These are phyloP conservation scores for Aspergillus carlsbadensis DNA, from an alignment of 495 filamentous ascomycete species.

Conservation along the genomic window DNA sequence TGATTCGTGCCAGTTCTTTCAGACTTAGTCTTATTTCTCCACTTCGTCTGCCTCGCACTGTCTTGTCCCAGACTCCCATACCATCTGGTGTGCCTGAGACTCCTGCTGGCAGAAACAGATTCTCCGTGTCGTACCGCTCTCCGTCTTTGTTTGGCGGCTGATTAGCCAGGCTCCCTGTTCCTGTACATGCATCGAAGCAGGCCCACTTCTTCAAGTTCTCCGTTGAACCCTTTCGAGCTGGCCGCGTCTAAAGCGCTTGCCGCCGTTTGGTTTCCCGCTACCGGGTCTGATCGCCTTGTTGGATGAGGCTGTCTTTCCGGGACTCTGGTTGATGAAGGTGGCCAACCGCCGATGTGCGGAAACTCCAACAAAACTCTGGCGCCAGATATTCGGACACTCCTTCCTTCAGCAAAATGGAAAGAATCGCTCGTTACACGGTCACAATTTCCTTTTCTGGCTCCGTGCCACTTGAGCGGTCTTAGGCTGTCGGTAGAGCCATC, in stretches of 20 bases:
- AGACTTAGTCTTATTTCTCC: conserved; percentile 6
- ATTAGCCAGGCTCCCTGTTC: not conserved
- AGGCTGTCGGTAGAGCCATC: conserved; percentile 11
- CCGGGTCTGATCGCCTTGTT: conserved; percentile 1
- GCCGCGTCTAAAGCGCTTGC: conserved; percentile 44
- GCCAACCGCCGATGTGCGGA: conserved; percentile 19
- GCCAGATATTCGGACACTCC: conserved; percentile 1
- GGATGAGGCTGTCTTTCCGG: conserved; percentile 2
- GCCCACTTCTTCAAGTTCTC: conserved; percentile 14
- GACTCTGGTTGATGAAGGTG: not conserved
- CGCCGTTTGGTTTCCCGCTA: conserved; percentile 15
- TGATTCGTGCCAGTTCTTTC: conserved; percentile 13
- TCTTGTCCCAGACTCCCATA: not conserved
- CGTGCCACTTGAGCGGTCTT: conserved; percentile 23
- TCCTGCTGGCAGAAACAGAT: not conserved
- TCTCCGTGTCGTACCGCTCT: conserved; percentile 7
- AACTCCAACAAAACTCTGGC: conserved; percentile 2
- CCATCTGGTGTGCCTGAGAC: not conserved
- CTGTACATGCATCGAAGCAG: conserved; percentile 11
- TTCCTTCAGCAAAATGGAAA: conserved; percentile 3
- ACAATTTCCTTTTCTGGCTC: conserved; percentile 10
- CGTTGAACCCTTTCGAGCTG: conserved; percentile 17
- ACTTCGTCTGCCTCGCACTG: conserved; percentile 1
- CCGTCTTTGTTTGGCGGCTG: conserved; percentile 3
- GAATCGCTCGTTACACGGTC: conserved; percentile 18